Conservation (phyloP, 1,284 basidiomycete species). For the Entoloma clypeatum region DNA sequence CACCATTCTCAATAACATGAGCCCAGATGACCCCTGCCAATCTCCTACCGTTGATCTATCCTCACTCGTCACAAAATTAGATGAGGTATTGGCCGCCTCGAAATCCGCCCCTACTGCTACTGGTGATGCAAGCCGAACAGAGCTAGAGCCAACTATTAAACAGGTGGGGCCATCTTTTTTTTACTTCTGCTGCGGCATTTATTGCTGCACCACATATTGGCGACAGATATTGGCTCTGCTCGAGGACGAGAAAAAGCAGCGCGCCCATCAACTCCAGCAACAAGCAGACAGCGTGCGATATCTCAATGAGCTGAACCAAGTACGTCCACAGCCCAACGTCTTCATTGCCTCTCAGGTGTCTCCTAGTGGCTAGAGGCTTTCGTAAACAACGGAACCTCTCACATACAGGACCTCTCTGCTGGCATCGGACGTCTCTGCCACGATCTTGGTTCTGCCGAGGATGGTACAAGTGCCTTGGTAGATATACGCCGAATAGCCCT, state of each 20-base stretch:
- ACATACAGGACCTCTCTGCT: conserved; percentile 60
- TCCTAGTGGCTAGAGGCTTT: conserved; percentile 79
- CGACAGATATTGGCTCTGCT: conserved; percentile 44
- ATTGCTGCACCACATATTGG: conserved; percentile 28
- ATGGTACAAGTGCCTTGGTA: conserved; percentile 12
- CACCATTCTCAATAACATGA: conserved; percentile 2
- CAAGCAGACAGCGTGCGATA: conserved; percentile 71
- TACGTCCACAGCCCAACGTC: conserved; percentile 28
- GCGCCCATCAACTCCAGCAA: conserved; percentile 48
- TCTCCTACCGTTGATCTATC: conserved; percentile 9
- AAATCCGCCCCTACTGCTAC: too few relatives aligned
- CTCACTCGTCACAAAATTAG: conserved; percentile 16
- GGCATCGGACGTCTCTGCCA: conserved; percentile 59
- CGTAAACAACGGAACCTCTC: conserved; percentile 66
- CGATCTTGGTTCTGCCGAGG: conserved; percentile 37
- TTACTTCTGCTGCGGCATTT: neutral
- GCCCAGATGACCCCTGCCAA: neutral
- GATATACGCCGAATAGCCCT: conserved; percentile 43
- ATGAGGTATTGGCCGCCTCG: conserved; percentile 11
- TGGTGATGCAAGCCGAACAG: neutral
- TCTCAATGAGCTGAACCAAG: conserved; percentile 68
- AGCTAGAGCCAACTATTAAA: neutral
- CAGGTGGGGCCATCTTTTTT: conserved; percentile 8
- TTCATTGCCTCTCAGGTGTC: too few relatives aligned
- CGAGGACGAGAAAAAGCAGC: conserved; percentile 43